Conservation (phyloP, 108 stramenopile genomes). For the Cyclostephanos tholiformis region DNA sequence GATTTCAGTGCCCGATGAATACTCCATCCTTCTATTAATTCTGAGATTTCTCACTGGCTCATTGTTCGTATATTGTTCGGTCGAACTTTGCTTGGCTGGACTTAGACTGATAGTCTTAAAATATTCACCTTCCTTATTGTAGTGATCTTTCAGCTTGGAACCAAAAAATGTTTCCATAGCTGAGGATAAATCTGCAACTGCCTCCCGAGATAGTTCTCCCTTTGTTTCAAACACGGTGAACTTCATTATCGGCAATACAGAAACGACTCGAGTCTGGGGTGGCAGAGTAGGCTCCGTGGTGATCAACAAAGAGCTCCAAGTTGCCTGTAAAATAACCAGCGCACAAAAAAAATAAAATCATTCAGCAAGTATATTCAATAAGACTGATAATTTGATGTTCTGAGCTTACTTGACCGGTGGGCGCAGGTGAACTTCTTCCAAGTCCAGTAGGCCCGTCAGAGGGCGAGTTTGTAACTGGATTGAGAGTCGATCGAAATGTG, state of each 20-base stretch:
- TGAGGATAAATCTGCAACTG: slow-evolving; percentile 3
- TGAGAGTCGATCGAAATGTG: too few species aligned
- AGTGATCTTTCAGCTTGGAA: neutral
- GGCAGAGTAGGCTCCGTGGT: too few species aligned
- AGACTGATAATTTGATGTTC: too few species aligned
- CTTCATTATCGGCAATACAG: neutral
- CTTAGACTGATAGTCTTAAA: neutral
- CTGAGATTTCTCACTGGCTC: slow-evolving; percentile 3
- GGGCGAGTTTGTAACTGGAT: too few species aligned
- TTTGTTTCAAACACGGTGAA: neutral
- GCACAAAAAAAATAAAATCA: too few species aligned
- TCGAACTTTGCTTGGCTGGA: neutral
- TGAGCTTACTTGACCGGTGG: too few species aligned
- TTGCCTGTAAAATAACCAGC: too few species aligned
- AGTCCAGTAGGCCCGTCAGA: too few species aligned
- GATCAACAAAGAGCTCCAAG: too few species aligned
- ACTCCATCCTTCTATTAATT: neutral
- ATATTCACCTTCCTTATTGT: slow-evolving; percentile 1
- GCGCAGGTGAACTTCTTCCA: too few species aligned
- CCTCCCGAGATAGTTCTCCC: neutral
- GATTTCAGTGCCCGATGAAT: neutral
- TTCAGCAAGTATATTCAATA: too few species aligned
- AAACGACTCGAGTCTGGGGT: too few species aligned
- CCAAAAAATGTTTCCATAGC: slow-evolving; percentile 1
- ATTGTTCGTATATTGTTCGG: neutral